These are phyloP conservation scores for Melampsora abietis-canadensis DNA, from an alignment of 1,284 basidiomycete genomes.

Conservation along the genomic window DNA sequence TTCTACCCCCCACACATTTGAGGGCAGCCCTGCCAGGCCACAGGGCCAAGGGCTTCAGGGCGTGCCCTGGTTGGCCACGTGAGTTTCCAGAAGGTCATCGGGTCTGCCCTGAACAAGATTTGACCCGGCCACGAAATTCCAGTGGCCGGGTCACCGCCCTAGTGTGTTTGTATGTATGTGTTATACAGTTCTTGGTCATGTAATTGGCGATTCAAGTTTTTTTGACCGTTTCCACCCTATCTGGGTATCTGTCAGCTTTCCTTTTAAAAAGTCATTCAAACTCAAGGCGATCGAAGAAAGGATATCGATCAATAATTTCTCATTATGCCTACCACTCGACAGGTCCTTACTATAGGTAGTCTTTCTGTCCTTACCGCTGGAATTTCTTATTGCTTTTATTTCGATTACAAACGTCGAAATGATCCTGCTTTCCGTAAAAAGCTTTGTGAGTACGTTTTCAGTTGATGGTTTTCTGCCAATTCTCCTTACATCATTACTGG, in stretches of 20 bases:
- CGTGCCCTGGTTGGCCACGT: no score
- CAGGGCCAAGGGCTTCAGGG: no score
- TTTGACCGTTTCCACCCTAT: no score
- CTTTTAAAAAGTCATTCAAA: not conserved
- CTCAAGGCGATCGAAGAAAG: not conserved
- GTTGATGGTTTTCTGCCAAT: conserved; percentile 39
- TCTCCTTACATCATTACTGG: not conserved
- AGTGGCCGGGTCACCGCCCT: no score
- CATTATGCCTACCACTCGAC: conserved; percentile 33
- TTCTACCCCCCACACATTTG: no score
- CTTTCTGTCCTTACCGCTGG: conserved; percentile 35
- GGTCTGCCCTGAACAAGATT: no score
- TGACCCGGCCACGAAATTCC: no score
- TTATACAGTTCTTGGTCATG: no score
- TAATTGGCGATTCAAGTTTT: no score
- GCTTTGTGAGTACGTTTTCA: conserved; percentile 50
- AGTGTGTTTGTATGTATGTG: no score
- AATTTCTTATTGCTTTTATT: conserved; percentile 47
- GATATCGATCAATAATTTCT: not conserved
- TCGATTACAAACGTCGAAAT: conserved; percentile 52
- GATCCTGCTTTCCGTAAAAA: conserved; percentile 52
- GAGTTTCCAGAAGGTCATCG: no score
- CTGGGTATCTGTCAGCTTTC: not conserved
- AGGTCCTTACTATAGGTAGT: conserved; percentile 33
- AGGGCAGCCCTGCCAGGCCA: no score